Percentiles rank a stretch among this genome's conserved stretches.
Conservation (phyloP, 1,284 basidiomycete species). For the Tilletia horrida region DNA sequence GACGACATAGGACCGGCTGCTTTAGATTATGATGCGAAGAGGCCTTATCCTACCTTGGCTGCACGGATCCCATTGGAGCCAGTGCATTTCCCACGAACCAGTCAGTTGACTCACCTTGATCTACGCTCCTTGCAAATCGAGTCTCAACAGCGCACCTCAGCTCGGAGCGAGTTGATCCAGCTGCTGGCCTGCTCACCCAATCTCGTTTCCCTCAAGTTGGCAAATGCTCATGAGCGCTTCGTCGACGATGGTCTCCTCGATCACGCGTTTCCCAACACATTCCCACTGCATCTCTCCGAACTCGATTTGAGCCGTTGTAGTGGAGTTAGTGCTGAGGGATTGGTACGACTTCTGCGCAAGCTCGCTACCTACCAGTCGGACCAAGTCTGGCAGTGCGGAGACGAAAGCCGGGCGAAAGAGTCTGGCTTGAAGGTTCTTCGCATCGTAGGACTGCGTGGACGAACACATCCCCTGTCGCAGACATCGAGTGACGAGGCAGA, state of each 20-base stretch:
- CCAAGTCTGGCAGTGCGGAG: not conserved
- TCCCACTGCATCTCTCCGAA: not conserved
- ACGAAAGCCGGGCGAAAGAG: not conserved
- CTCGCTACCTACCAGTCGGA: not conserved
- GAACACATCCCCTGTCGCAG: not conserved
- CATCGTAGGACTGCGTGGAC: not conserved
- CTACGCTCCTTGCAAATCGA: conserved; percentile 1
- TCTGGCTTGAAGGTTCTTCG: not conserved
- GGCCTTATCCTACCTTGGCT: too few relatives aligned
- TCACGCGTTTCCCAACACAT: not conserved
- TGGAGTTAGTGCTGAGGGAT: not conserved
- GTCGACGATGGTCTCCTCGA: conserved; percentile 10
- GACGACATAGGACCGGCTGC: too few relatives aligned
- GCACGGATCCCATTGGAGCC: too few relatives aligned
- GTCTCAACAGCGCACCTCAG: not conserved
- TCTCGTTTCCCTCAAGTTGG: not conserved
- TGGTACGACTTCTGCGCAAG: not conserved
- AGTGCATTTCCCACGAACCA: not conserved
- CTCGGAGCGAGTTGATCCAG: not conserved
- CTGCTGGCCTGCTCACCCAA: not conserved
- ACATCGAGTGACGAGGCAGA: not conserved
- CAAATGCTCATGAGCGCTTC: not conserved
- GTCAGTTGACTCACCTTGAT: conserved; percentile 2
- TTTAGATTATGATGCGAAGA: too few relatives aligned
- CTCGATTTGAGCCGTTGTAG: conserved; percentile 5